These are phyloP conservation scores for Rhizophagus sp. DNA, from an alignment of 192 early-diverging fungal species.

Conservation along the genomic window DNA sequence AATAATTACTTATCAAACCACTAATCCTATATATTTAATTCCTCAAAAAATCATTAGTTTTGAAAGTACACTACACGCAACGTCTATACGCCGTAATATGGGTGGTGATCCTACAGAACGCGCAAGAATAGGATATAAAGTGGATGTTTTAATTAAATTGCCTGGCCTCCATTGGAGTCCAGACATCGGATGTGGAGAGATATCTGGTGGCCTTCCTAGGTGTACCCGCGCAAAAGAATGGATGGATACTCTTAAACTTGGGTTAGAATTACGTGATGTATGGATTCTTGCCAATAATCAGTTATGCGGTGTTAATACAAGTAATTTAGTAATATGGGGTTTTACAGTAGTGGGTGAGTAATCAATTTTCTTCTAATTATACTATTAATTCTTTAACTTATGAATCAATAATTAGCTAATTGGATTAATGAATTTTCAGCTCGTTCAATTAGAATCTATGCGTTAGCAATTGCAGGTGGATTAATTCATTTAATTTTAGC, in stretches of 20 bases:
- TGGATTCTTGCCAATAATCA: slow-evolving; percentile 7
- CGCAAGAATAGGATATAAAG: slow-evolving; percentile 2
- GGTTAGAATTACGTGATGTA: slow-evolving; percentile 18
- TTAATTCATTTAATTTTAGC: slow-evolving; percentile 22
- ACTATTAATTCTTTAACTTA: not conserved
- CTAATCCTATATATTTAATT: not conserved
- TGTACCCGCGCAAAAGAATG: slow-evolving; percentile 2
- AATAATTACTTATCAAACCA: not conserved
- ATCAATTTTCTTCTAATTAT: not conserved
- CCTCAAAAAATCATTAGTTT: slow-evolving; percentile 1
- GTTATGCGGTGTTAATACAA: not conserved
- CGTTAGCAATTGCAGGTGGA: not conserved
- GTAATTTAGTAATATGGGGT: slow-evolving; percentile 21
- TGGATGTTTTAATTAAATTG: slow-evolving; percentile 6
- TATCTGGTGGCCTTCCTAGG: slow-evolving; percentile 9
- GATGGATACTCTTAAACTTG: slow-evolving; percentile 17
- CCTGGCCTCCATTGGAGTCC: slow-evolving; percentile 18
- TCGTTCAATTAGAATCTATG: slow-evolving; percentile 1
- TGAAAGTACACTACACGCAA: slow-evolving; percentile 7
- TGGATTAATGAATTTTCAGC: not conserved
- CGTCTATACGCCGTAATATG: slow-evolving; percentile 8
- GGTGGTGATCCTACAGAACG: not conserved
- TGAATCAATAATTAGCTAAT: too few species aligned
- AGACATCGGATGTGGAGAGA: not conserved
- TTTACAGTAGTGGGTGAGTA: slow-evolving; percentile 30